These are phyloP conservation scores for Hemileccinum rubropunctum DNA, from an alignment of 768 basidiomycete species.

Conservation along the genomic window DNA sequence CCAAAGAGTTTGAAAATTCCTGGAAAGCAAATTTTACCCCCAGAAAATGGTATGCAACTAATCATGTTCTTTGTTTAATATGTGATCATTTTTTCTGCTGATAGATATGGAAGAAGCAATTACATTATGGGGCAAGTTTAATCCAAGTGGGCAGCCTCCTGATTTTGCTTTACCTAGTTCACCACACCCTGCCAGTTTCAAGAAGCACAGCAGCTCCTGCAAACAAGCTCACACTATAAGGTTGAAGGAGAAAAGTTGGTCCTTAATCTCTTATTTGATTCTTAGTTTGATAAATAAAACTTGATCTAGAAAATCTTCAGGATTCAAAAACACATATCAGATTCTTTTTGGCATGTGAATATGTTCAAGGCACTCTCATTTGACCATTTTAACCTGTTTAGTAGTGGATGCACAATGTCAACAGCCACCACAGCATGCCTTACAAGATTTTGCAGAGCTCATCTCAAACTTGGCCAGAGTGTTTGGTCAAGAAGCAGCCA, in stretches of 20 bases:
- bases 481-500: background rate
- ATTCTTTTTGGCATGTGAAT: conserved; percentile 13
- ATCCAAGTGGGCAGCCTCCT: too few relatives aligned
- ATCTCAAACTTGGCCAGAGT: conserved; percentile 1
- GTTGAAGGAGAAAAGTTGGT: conserved; percentile 5
- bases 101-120: conserved; percentile 2
- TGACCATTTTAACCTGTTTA: too few relatives aligned
- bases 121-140: background rate
- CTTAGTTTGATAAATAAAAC: background rate
- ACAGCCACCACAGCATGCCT: background rate
- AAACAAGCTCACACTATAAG: conserved; percentile 5
- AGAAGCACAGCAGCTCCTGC: conserved; percentile 1
- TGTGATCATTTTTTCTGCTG: too few relatives aligned
- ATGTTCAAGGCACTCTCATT: too few relatives aligned
- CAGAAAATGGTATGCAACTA: background rate
- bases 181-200: background rate
- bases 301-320: background rate
- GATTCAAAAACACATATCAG: background rate
- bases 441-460: conserved; percentile 5
- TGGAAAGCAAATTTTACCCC: background rate
- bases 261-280: too few relatives aligned
- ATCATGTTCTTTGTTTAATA: background rate
- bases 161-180: background rate
- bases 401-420: conserved; percentile 1
- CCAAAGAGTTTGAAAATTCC: background rate